A percentile compares a stretch with the other conserved stretches of the same genome.
These are phyloP conservation scores for Scenedesmus sp. DNA, from an alignment of 163 green algal genomes.

Conservation along the genomic window DNA sequence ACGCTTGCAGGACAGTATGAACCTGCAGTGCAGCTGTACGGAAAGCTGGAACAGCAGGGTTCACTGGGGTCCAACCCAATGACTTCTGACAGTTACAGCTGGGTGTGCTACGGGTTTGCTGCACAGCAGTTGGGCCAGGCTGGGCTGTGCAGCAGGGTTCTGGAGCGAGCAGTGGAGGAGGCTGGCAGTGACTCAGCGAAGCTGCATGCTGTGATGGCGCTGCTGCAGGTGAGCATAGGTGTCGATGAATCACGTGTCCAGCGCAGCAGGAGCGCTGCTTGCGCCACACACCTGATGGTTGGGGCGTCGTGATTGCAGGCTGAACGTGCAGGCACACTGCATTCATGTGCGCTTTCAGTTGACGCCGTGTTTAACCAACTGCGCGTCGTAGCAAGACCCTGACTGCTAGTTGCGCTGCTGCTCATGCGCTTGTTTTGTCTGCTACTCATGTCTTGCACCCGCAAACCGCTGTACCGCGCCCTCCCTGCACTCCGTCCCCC, in stretches of 20 bases:
- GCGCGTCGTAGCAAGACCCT: too few species aligned
- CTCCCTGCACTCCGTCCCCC: not conserved
- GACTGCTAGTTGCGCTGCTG: too few species aligned
- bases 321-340: too few species aligned
- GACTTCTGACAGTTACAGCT: conserved; percentile 17
- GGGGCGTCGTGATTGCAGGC: too few species aligned
- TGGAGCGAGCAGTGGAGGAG: conserved; percentile 17
- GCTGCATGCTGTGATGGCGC: conserved; percentile 30
- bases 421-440: too few species aligned
- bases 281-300: not conserved
- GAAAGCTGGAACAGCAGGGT: conserved; percentile 45
- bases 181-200: not conserved
- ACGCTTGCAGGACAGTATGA: not conserved
- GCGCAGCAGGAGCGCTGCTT: not conserved
- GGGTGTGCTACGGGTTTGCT: conserved; percentile 32
- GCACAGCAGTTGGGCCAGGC: not conserved
- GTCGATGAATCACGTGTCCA: not conserved
- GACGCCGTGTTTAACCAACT: not conserved
- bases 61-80: not conserved
- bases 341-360: too few species aligned
- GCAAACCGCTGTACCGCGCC: too few species aligned
- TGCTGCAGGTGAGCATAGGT: conserved; percentile 43
- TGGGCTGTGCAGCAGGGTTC: not conserved
- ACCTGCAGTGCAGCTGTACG: conserved; percentile 50
- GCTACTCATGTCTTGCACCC: too few species aligned